Base-by-base conservation (phyloP, 768 basidiomycete species). In the Tephrocybe sp. region DNA sequence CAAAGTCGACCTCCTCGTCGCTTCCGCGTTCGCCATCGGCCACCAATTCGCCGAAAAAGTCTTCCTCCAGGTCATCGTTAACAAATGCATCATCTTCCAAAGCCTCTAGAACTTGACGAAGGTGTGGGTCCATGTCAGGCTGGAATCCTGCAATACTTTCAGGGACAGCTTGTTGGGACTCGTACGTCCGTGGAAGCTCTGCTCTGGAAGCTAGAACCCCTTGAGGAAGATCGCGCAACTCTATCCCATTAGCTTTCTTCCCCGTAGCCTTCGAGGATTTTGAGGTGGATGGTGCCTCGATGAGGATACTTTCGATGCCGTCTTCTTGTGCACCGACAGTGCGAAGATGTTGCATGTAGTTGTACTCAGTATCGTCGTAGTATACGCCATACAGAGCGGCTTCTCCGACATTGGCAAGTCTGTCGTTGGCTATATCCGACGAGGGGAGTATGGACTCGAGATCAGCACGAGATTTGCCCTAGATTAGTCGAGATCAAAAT, bases 341-440 rank as follows among this genome's bases (percentile, higher is more conserved):
- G 11, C 91, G 86, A 37, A 99, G 80, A 69, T 99, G 97, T 65
- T 94, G 88, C 90, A 97, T 93, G 73, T 99, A 99, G 68, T 99
- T 91, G 72, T 99, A 99, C 51, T 93, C 80, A 5, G 91, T 87
- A 63, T 99, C 94, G 70, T 98, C 94, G 69, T 82, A 98, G 69
- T 91, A 91, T 62, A 99, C 71, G 3, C 94, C 97, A 65, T 97
- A 94, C 8, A 82, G 64, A 5, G 88, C 73, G 0, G 97, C 97
- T 70, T 98, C 91, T 49, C 95, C 97, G 42, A 87, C 74, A 53
- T 86, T 87, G 21, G 68, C 58, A 45, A 75, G 72, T 12, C 60
- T 60, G 46, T 79, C 79, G 31, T 72, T 75, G 13, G 66, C 68
- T 39, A 80, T 61, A 21, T 80, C 76, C 21, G 78, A 73, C 22